phyloP scores from a whole-genome alignment of 768 basidiomycete species.

The Suillus paluster region DNA sequence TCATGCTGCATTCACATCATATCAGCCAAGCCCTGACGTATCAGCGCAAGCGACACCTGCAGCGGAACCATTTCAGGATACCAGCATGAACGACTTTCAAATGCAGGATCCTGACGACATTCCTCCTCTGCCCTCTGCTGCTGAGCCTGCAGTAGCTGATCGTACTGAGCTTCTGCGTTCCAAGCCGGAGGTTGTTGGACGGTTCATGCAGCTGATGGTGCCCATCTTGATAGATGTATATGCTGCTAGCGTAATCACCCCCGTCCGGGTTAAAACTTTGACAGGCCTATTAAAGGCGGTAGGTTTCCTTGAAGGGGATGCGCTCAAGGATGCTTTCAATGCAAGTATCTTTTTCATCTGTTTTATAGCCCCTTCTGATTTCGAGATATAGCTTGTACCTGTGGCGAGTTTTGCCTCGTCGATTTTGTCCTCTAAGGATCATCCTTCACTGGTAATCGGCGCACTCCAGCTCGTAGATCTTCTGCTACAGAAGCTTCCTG shows the following conservation, averaged over 20 bases:
- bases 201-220: slow-evolving; percentile 87
- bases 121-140: slow-evolving; percentile 36
- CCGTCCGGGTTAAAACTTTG: slow-evolving; percentile 87
- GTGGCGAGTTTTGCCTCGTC: slow-evolving; percentile 95
- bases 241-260: slow-evolving; percentile 91
- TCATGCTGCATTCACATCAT: slow-evolving; percentile 41
- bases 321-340: slow-evolving; percentile 74
- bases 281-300: slow-evolving; percentile 89
- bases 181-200: slow-evolving; percentile 74
- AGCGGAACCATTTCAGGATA: slow-evolving; percentile 26
- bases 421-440: slow-evolving; percentile 91
- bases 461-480: slow-evolving; percentile 95
- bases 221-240: slow-evolving; percentile 99
- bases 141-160: slow-evolving; percentile 43
- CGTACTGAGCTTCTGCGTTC: slow-evolving; percentile 78
- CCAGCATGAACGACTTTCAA: slow-evolving; percentile 40
- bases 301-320: slow-evolving; percentile 81
- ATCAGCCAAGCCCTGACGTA: slow-evolving; percentile 8
- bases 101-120: slow-evolving; percentile 48
- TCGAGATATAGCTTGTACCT: slow-evolving; percentile 74
- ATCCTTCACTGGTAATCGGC: slow-evolving; percentile 81
- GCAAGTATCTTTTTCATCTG: slow-evolving; percentile 49
- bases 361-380: slow-evolving; percentile 10
- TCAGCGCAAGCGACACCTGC: slow-evolving; percentile 31
- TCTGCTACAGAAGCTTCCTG: slow-evolving; percentile 80